phyloP scores from a whole-genome alignment of 768 basidiomycete genomes.

The Candolleomyces efflorescens region DNA sequence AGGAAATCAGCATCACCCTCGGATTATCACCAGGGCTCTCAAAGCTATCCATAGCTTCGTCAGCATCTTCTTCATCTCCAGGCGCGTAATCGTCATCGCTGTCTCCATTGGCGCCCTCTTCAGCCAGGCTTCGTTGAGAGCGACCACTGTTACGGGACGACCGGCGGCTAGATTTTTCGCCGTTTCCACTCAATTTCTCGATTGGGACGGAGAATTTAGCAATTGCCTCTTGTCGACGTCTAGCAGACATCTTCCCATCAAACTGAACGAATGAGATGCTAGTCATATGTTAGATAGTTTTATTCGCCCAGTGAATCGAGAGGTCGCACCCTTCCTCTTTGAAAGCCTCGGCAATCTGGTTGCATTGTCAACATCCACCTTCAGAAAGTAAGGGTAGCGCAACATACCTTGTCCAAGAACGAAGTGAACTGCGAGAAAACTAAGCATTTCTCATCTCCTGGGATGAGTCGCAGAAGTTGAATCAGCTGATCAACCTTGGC shows the following conservation, averaged over 20 bases:
- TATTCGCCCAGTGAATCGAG: background rate
- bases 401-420: slow-evolving; percentile 70
- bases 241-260: slow-evolving; percentile 84
- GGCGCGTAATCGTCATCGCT: slow-evolving; percentile 15
- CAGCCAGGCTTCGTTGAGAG: background rate
- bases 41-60: slow-evolving; percentile 22
- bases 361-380: background rate
- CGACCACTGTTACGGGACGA: too few relatives aligned
- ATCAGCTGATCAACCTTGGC: slow-evolving; percentile 84
- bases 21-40: slow-evolving; percentile 42
- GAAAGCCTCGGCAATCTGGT: slow-evolving; percentile 64
- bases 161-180: background rate
- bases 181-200: slow-evolving; percentile 19
- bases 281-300: background rate
- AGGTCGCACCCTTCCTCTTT: slow-evolving; percentile 55
- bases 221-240: slow-evolving; percentile 72
- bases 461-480: slow-evolving; percentile 65
- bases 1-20: slow-evolving; percentile 79
- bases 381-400: background rate
- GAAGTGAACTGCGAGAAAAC: slow-evolving; percentile 91
- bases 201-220: slow-evolving; percentile 69
- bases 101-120: slow-evolving; percentile 1
- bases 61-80: slow-evolving; percentile 31
- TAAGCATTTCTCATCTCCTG: slow-evolving; percentile 68
- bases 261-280: slow-evolving; percentile 79